A percentile compares a stretch with the other conserved stretches of the same genome.
These are phyloP conservation scores for Candida sanyaensis DNA, from an alignment of 1,139 yeast species.

Conservation along the genomic window DNA sequence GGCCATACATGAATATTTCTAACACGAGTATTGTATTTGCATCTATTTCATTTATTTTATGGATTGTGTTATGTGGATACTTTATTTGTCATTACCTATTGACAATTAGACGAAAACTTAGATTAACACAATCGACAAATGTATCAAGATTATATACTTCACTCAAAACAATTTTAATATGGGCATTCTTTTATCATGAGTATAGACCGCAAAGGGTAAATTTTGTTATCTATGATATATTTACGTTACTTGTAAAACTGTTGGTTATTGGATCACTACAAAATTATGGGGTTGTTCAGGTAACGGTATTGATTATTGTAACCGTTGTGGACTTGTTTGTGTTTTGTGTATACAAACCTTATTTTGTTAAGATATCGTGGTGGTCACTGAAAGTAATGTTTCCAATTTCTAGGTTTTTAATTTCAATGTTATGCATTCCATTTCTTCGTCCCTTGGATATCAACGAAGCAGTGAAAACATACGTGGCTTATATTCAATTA, in stretches of 20 bases:
- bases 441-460: constrained; percentile 32
- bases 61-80: constrained; percentile 30
- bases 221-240: constrained; percentile 38
- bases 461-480: constrained; percentile 37
- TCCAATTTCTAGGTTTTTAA: constrained; percentile 38
- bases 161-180: constrained; percentile 44
- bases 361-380: constrained; percentile 39
- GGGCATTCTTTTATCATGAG: constrained; percentile 48
- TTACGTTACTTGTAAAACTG: constrained; percentile 33
- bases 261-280: constrained; percentile 48
- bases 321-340: constrained; percentile 35
- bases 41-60: constrained; percentile 32
- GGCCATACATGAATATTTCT: constrained; percentile 12
- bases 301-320: constrained; percentile 35
- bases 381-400: constrained; percentile 38
- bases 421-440: constrained; percentile 44
- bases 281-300: constrained; percentile 45
- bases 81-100: constrained; percentile 36
- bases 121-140: constrained; percentile 20
- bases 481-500: constrained; percentile 44
- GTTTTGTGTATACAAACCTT: constrained; percentile 40
- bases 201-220: constrained; percentile 45
- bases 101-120: constrained; percentile 20
- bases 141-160: constrained; percentile 48
- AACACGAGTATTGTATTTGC: constrained; percentile 25